A percentile compares a stretch with the other conserved stretches of the same genome.
phyloP scores from a whole-genome alignment of 164 flowering plant species.

The Tinospora cordifolia region DNA sequence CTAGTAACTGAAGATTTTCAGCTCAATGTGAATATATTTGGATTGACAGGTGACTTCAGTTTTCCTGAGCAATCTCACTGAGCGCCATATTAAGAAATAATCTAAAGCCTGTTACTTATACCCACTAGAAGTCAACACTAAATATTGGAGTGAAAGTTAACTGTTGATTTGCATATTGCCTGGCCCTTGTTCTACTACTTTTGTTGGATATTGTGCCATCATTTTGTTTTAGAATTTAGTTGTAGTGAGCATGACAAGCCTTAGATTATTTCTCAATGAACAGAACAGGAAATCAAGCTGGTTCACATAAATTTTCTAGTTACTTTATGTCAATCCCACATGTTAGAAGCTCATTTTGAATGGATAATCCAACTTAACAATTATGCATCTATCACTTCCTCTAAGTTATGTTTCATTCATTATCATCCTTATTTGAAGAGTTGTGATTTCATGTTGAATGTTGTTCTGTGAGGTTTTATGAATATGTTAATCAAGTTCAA shows the following conservation, averaged over 20 bases:
- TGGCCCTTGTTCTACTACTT: neutral
- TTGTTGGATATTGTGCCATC: neutral
- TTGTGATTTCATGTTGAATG: neutral
- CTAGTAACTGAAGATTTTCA: neutral
- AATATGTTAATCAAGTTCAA: neutral
- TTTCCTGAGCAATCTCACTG: too few species aligned
- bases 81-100: too few species aligned
- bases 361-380: neutral
- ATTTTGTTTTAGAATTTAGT: neutral
- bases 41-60: too few species aligned
- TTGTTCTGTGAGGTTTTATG: neutral
- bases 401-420: neutral
- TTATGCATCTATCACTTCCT: neutral
- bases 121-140: neutral
- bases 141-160: neutral
- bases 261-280: neutral
- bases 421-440: neutral
- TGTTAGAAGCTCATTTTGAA: neutral
- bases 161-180: neutral
- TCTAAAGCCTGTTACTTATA: too few species aligned
- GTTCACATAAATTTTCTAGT: neutral
- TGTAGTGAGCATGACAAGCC: too few species aligned
- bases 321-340: neutral
- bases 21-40: too few species aligned
- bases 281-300: neutral